Conservation (phyloP, 179 eudicot species). For the Spergularia azorica region DNA sequence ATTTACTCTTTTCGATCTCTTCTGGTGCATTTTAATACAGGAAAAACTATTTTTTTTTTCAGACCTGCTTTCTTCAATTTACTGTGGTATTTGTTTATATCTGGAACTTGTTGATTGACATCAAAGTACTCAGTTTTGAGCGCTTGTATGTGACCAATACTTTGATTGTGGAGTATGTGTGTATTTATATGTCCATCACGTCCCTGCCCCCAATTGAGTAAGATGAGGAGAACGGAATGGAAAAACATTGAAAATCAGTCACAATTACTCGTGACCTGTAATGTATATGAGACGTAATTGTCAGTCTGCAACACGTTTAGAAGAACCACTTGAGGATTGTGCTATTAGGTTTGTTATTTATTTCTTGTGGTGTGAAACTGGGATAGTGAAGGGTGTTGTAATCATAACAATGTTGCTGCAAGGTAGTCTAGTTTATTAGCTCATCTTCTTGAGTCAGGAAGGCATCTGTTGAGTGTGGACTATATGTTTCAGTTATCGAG, state of each 20-base stretch:
- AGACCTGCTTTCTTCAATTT: background rate
- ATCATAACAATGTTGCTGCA: background rate
- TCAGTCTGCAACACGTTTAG: no score
- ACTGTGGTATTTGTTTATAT: slow-evolving; percentile 19
- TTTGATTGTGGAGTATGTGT: background rate
- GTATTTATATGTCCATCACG: background rate
- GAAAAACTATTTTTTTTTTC: slow-evolving; percentile 5
- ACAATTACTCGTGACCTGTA: background rate
- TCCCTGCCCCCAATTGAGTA: background rate
- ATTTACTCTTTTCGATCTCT: background rate
- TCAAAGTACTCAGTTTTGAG: background rate
- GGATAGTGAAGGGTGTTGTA: no score
- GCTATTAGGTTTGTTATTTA: no score
- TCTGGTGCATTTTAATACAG: slow-evolving; percentile 15
- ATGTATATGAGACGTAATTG: background rate
- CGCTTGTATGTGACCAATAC: background rate
- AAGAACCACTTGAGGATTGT: no score
- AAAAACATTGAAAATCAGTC: background rate
- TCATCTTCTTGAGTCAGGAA: background rate
- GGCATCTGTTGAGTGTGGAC: background rate
- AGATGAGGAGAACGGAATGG: background rate
- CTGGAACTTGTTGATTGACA: slow-evolving; percentile 2
- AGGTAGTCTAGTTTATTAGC: background rate
- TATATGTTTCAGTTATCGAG: background rate
- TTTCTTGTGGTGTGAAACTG: no score